phyloP scores from a whole-genome alignment of 2,329 filamentous ascomycete species.

The Aspergillus eucalypticola region DNA sequence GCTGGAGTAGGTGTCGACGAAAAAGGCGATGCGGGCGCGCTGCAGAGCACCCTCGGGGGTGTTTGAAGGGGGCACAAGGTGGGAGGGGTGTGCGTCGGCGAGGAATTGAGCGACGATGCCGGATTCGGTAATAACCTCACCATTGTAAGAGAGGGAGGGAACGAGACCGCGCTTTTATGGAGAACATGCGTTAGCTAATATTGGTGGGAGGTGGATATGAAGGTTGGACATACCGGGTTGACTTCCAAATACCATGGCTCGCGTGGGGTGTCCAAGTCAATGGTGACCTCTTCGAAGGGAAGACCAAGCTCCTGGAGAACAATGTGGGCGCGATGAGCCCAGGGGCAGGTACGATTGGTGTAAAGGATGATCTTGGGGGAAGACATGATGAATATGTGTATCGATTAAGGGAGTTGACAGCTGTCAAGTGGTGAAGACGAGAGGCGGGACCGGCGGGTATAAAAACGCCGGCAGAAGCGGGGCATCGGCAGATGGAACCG shows the following conservation, averaged over 20 bases:
- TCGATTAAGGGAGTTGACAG: background rate
- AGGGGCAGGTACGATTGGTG: slow-evolving; percentile 70
- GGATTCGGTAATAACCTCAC: slow-evolving; percentile 73
- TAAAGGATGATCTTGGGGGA: slow-evolving; percentile 64
- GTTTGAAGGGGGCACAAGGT: slow-evolving; percentile 60
- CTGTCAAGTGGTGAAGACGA: background rate
- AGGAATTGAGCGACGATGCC: slow-evolving; percentile 71
- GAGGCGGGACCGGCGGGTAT: background rate
- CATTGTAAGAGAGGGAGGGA: slow-evolving; percentile 66
- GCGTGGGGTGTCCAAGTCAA: slow-evolving; percentile 69
- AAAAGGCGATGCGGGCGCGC: slow-evolving; percentile 69
- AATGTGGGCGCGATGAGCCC: slow-evolving; percentile 75
- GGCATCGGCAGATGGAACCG: background rate
- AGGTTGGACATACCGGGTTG: slow-evolving; percentile 59
- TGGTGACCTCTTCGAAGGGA: slow-evolving; percentile 68
- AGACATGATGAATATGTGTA: slow-evolving; percentile 26
- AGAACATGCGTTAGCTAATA: background rate
- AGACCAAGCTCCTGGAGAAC: slow-evolving; percentile 66
- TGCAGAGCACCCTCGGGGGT: slow-evolving; percentile 57
- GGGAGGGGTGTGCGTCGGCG: slow-evolving; percentile 68
- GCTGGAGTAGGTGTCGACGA: slow-evolving; percentile 67
- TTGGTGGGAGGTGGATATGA: background rate
- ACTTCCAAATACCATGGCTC: slow-evolving; percentile 72
- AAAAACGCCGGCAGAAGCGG: slow-evolving; percentile 8
- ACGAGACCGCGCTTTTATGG: slow-evolving; percentile 65